Conservation (phyloP, 257 asterid species). For the Plantago ovata region DNA sequence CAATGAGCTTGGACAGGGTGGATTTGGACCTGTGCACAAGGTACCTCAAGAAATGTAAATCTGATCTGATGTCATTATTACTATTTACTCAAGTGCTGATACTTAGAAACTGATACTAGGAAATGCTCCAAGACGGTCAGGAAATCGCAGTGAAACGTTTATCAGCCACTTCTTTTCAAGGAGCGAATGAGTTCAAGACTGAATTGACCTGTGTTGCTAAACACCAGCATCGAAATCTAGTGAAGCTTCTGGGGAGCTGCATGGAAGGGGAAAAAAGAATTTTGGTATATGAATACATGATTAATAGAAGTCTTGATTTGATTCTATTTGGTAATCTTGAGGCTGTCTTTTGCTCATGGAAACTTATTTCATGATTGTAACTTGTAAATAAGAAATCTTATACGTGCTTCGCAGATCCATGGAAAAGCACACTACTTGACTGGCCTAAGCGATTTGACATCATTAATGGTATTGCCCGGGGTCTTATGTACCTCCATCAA, state of each 20-base stretch:
- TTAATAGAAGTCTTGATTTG: constrained; percentile 33
- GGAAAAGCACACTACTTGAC: constrained; percentile 21
- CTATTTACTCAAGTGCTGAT: background rate
- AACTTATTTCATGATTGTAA: background rate
- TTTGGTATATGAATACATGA: constrained; percentile 39
- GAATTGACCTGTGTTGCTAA: constrained; percentile 34
- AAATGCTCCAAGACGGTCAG: constrained; percentile 21
- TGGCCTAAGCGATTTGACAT: constrained; percentile 32
- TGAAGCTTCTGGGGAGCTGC: constrained; percentile 42
- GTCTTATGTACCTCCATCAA: constrained; percentile 36
- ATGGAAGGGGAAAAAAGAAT: constrained; percentile 33
- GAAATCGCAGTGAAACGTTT: constrained; percentile 41
- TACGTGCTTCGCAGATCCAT: constrained; percentile 21
- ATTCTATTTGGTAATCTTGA: constrained; percentile 27
- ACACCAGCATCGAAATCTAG: constrained; percentile 41
- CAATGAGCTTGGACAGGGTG: constrained; percentile 33
- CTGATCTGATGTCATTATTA: background rate
- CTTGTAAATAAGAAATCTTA: background rate
- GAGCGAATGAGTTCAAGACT: constrained; percentile 33
- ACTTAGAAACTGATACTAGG: constrained; percentile 14
- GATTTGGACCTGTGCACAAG: constrained; percentile 35
- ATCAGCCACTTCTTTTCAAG: constrained; percentile 33
- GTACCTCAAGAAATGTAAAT: constrained; percentile 1
- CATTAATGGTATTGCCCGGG: constrained; percentile 38
- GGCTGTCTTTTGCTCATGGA: too few relatives aligned